Base-by-base conservation (phyloP, 2,329 filamentous ascomycete species). In the Pochonia chlamydosporia region DNA sequence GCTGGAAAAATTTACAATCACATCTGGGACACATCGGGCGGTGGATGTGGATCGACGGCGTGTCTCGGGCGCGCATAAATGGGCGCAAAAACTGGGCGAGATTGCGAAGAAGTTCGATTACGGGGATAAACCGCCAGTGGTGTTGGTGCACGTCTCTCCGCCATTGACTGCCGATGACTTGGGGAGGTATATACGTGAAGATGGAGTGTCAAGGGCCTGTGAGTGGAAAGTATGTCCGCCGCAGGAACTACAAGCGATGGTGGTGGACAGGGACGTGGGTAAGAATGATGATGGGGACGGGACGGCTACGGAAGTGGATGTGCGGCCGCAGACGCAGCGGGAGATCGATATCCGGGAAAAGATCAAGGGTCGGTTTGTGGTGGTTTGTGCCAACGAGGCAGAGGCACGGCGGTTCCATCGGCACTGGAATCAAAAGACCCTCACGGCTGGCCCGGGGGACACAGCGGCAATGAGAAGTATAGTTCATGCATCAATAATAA, bases 321-420 rank as follows among this genome's bases (percentile, higher is more conserved):
- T 48, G 35, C 24, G 20, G 20, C 3, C 45, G 10, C n/a, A 13
- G 2, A 33, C 18, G 18, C 31, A 31, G 13, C 49, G 46, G 2
- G 52, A 56, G 11, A 46, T 44, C 2, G 48, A 56, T n/a, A 56
- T 56, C 16, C 43, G 42, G 26, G 51, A 55, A 23, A 58, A 54
- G 36, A 43, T 56, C 2, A 28, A 45, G 18, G 49, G 55, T 4
- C 60, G 64, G 5, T 70, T 68, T 47, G 51, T 69, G 24, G 40
- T 71, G 8, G 56, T 60, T 3, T 68, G 61, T 47, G 52, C 57
- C 14, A 58, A 59, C 26, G 56, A 61, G 3, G 49, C 51, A 18
- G 62, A 67, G 37, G 69, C 68, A 2, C 59, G 64, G 50, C 59
- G 68, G 13, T 72, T 72, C 48, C 63, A 70, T 39, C 63, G 69